Base-by-base conservation (phyloP, 2,329 filamentous ascomycete genomes). In the Aspergillus arachidicola region DNA sequence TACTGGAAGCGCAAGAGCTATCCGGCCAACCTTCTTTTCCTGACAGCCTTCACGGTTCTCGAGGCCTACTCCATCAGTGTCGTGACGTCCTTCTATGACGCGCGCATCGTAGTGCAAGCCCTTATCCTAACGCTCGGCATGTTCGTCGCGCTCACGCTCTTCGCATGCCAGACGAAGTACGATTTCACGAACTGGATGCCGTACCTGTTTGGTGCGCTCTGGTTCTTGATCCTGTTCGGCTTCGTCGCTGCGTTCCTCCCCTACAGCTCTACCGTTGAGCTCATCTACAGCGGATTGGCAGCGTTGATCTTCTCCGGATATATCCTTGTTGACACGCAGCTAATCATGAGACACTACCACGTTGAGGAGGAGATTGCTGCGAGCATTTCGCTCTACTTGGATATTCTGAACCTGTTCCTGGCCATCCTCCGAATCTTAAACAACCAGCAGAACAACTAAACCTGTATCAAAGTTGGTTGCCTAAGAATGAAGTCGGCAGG, bases 141-240 rank as follows among this genome's bases (percentile, higher is more conserved):
- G 71, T 90, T 90, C 72, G 79, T 89, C 53, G 86, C 84, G 34
- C 77, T 90, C 62, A 89, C 86, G 3, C 79, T 94, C 51, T 98
- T 99, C 78, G 95, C 95, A 57, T 97, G 94, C 86, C 95, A 99
- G 83, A 92, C 91, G 68, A 96, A 96, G 79, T 99, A 99, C 76
- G 95, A 99, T 83, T 99, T 99, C 78, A 98, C 94, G 1, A 90
- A 88, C 68, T 99, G 95, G 94, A 92, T 94, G 84, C 94, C 95
- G 21, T 98, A 97, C 77, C 87, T 98, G 4, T 96, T 96, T 73
- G 94, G 94, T 63, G 89, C 85, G 0, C 86, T 99, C 21, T 98
- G 95, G 95, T 90, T 91, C 7, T 81, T 97, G 63, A 85, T 99
- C 66, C 83, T 99, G 46, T 97, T 98, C 75, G 92, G 95, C 57